These are phyloP conservation scores for Psilocybe cubensis DNA, from an alignment of 768 basidiomycete genomes.

Conservation along the genomic window DNA sequence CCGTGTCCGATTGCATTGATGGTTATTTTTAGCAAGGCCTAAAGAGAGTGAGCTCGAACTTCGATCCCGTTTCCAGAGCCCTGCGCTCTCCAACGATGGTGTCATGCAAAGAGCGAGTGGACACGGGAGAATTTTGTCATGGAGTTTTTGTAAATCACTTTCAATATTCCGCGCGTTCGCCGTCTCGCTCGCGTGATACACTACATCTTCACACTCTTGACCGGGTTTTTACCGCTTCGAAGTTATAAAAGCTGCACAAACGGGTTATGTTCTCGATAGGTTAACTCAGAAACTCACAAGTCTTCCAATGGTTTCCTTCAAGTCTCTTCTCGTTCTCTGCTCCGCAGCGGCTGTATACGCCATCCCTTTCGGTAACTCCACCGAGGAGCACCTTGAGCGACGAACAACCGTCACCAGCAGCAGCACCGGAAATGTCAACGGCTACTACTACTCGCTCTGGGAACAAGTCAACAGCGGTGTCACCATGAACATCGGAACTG, in stretches of 20 bases:
- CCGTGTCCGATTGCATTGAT: no score
- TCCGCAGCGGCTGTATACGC: conserved; percentile 9
- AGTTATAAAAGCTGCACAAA: conserved; percentile 1
- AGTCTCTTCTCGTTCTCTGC: conserved; percentile 9
- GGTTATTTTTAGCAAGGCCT: no score
- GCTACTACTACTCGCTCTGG: conserved; percentile 19
- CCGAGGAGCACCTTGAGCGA: conserved; percentile 7
- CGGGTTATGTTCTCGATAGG: neutral
- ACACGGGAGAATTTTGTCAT: no score
- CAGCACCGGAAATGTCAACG: conserved; percentile 13
- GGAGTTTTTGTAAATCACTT: neutral
- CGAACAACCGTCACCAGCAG: conserved; percentile 14
- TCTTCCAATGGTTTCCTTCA: conserved; percentile 13
- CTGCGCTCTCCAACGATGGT: no score
- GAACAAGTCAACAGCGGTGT: conserved; percentile 16
- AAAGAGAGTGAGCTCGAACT: no score
- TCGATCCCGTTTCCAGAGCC: no score
- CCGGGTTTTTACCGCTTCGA: conserved; percentile 6
- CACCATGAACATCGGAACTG: conserved; percentile 17
- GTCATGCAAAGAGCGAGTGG: no score
- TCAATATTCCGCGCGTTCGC: neutral
- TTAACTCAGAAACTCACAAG: neutral
- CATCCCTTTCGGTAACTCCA: conserved; percentile 1
- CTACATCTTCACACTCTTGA: neutral
- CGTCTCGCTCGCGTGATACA: neutral